These are phyloP conservation scores for Astrothelium subdiscretum DNA, from an alignment of 495 filamentous ascomycete genomes.

Conservation along the genomic window DNA sequence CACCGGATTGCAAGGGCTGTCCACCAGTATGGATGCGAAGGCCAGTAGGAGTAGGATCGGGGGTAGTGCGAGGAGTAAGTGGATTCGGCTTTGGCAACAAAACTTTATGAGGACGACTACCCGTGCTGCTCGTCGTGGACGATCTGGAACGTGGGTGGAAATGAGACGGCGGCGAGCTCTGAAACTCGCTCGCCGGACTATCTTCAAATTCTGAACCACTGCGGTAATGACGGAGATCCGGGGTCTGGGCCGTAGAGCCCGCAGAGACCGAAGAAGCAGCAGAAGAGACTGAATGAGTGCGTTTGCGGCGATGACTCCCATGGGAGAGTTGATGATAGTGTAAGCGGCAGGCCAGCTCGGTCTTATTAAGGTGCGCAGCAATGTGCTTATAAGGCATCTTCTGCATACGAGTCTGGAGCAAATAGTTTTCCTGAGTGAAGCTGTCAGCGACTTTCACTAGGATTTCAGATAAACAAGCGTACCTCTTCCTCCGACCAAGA, in stretches of 20 bases:
- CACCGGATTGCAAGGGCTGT: constrained; percentile 16
- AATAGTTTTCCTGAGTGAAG: constrained; percentile 57
- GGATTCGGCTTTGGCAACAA: constrained; percentile 2
- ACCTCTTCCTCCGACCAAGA: constrained; percentile 29
- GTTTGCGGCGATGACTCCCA: constrained; percentile 61
- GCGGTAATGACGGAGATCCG: constrained; percentile 21
- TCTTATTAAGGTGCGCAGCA: constrained; percentile 71
- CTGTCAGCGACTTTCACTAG: too few species aligned
- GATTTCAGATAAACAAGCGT: too few species aligned
- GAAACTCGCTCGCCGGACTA: background rate
- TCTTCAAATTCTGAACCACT: background rate
- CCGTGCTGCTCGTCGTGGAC: background rate
- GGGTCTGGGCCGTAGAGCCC: constrained; percentile 10
- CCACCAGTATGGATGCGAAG: constrained; percentile 43
- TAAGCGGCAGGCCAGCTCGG: constrained; percentile 71
- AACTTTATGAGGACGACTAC: constrained; percentile 1
- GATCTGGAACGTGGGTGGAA: background rate
- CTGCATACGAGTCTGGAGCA: constrained; percentile 68
- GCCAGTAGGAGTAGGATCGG: background rate
- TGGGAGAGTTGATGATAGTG: constrained; percentile 78
- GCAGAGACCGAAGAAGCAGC: constrained; percentile 20
- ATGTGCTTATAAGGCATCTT: constrained; percentile 89
- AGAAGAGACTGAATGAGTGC: constrained; percentile 51
- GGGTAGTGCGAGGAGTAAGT: constrained; percentile 1
- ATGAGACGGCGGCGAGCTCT: background rate